phyloP scores from a whole-genome alignment of 139 green algal species.

The Haematococcus lacustris region DNA sequence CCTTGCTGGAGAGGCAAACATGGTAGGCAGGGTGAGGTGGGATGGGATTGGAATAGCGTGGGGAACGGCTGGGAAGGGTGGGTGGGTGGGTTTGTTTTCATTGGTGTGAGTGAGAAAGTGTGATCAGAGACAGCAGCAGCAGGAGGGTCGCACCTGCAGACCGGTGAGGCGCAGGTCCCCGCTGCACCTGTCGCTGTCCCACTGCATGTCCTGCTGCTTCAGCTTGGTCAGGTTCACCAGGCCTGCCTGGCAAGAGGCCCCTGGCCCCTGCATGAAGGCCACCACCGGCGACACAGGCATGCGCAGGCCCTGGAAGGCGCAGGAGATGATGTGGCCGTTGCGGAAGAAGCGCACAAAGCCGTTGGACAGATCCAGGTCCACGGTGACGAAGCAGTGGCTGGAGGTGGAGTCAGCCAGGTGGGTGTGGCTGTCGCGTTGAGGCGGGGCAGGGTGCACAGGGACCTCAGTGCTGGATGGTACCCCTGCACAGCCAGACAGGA shows the following conservation, averaged over 20 bases:
- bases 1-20: too few species aligned
- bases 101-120: too few species aligned
- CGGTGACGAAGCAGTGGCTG: conserved; percentile 50
- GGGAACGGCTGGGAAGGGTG: too few species aligned
- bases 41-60: too few species aligned
- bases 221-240: conserved; percentile 61
- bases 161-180: conserved; percentile 43
- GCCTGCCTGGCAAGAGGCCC: conserved; percentile 18
- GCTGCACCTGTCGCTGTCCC: conserved; percentile 42
- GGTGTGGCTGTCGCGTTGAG: conserved; percentile 1
- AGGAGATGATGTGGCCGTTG: conserved; percentile 49
- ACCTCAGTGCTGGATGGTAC: not conserved
- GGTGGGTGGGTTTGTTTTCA: too few species aligned
- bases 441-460: too few species aligned
- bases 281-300: conserved; percentile 37
- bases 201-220: conserved; percentile 47
- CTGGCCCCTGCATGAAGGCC: conserved; percentile 22
- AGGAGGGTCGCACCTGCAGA: conserved; percentile 23
- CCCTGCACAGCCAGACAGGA: not conserved
- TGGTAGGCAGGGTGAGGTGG: too few species aligned
- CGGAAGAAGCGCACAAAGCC: conserved; percentile 52
- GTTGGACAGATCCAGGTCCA: conserved; percentile 46
- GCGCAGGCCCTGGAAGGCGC: conserved; percentile 36
- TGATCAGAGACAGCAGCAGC: too few species aligned
- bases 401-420: conserved; percentile 23